phyloP scores from a whole-genome alignment of 2,329 filamentous ascomycete species.

The Myriosclerotinia curreyana region DNA sequence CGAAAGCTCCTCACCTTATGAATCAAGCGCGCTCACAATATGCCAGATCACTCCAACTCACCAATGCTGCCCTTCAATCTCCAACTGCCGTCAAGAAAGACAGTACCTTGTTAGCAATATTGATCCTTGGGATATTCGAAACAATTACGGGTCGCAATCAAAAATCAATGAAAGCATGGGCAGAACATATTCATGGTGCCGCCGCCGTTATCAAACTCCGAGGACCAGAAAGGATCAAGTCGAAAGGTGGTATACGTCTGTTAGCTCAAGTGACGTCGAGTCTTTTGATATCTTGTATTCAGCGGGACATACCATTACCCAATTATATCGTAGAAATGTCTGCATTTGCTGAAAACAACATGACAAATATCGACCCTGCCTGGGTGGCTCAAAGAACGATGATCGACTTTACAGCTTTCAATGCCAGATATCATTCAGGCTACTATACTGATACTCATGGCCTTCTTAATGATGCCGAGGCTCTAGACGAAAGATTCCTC shows the following conservation, averaged over 20 bases:
- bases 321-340: conserved; percentile 48
- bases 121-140: conserved; percentile 55
- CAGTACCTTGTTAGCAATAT: conserved; percentile 52
- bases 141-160: conserved; percentile 49
- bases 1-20: conserved; percentile 42
- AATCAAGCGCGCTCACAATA: conserved; percentile 51
- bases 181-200: conserved; percentile 53
- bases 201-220: conserved; percentile 50
- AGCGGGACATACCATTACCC: conserved; percentile 50
- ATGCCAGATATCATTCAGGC: conserved; percentile 20
- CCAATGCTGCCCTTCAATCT: conserved; percentile 49
- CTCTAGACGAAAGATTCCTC: conserved; percentile 32
- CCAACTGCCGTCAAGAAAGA: conserved; percentile 50
- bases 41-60: conserved; percentile 49
- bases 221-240: conserved; percentile 48
- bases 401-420: conserved; percentile 31
- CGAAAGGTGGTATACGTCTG: conserved; percentile 49
- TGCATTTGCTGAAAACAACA: conserved; percentile 42
- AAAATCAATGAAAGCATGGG: conserved; percentile 51
- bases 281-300: conserved; percentile 52
- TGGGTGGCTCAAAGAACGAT: conserved; percentile 47
- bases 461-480: conserved; percentile 29
- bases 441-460: not conserved
- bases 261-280: conserved; percentile 53
- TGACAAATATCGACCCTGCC: conserved; percentile 43